Percentiles rank a stretch among this genome's conserved stretches.
Evolutionary conservation across 352 stramenopile genomes (phyloP).

Genomic region (Pythium volutum): DNA sequence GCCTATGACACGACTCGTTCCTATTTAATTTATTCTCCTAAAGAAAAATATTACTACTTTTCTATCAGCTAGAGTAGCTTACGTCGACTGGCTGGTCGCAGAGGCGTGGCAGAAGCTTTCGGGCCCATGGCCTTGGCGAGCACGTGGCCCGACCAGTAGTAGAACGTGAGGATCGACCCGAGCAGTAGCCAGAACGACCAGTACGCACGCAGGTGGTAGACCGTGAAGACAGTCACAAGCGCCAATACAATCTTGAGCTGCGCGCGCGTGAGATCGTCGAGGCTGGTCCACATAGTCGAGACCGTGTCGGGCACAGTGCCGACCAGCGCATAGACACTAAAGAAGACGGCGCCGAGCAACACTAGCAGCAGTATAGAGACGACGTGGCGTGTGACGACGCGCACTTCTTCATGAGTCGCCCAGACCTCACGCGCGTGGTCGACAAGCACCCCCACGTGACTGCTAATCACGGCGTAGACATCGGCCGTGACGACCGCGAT

Average conservation of each 20-base stretch:
- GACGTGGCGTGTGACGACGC: constrained; percentile 29
- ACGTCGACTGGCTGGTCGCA: constrained; percentile 15
- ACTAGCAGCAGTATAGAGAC: constrained; percentile 24
- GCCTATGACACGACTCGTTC: constrained; percentile 16
- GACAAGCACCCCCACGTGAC: constrained; percentile 6
- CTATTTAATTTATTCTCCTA: constrained; percentile 29
- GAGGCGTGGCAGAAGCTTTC: constrained; percentile 5
- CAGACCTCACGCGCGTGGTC: constrained; percentile 19
- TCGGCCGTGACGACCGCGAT: constrained; percentile 9
- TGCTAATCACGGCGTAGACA: constrained; percentile 9
- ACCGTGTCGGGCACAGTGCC: constrained; percentile 29
- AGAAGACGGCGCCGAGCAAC: constrained; percentile 26
- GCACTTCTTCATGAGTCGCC: constrained; percentile 35
- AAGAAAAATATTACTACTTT: not conserved
- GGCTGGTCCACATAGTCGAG: constrained; percentile 25
- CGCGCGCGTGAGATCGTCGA: constrained; percentile 42
- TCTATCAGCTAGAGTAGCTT: not conserved
- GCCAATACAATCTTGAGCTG: constrained; percentile 38
- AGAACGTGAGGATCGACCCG: constrained; percentile 28
- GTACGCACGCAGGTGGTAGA: constrained; percentile 36
- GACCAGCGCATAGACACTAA: constrained; percentile 29
- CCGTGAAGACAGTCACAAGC: constrained; percentile 16
- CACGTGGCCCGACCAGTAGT: constrained; percentile 53
- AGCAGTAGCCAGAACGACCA: constrained; percentile 43
- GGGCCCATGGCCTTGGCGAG: constrained; percentile 20